A percentile compares a stretch with the other conserved stretches of the same genome.
Evolutionary conservation across 2,329 filamentous ascomycete genomes (phyloP).

Genomic region (Grosmannia clavigera): DNA sequence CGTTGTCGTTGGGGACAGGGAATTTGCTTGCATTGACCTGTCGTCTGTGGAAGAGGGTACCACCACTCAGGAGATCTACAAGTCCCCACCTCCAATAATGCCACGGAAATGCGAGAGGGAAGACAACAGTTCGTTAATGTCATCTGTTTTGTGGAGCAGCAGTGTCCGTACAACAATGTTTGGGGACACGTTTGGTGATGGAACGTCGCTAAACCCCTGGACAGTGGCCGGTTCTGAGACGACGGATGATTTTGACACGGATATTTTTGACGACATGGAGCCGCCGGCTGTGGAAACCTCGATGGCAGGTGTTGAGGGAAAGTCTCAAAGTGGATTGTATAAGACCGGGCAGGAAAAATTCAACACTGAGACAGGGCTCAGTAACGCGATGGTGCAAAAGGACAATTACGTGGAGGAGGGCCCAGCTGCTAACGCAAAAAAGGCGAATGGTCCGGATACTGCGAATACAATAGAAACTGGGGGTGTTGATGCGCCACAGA

Average conservation of each 20-base stretch:
- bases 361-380: background rate
- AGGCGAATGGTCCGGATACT: background rate
- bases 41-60: conserved; percentile 2
- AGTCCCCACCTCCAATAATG: background rate
- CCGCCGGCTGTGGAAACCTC: background rate
- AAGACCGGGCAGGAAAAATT: background rate
- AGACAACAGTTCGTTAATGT: background rate
- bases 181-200: background rate
- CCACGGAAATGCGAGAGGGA: background rate
- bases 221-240: conserved; percentile 2
- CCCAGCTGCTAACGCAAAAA: background rate
- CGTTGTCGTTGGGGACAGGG: background rate
- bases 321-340: too few species aligned
- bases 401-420: background rate
- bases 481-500: background rate
- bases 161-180: background rate
- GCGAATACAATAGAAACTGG: background rate
- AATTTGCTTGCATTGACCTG: conserved; percentile 10
- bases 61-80: background rate
- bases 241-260: conserved; percentile 8
- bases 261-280: conserved; percentile 11
- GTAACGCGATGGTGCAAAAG: background rate
- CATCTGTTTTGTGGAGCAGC: background rate
- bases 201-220: conserved; percentile 2
- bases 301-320: background rate